A percentile compares a stretch with the other conserved stretches of the same genome.
Conservation (phyloP, 331 rosid genomes). For the Acacia pycnantha region DNA sequence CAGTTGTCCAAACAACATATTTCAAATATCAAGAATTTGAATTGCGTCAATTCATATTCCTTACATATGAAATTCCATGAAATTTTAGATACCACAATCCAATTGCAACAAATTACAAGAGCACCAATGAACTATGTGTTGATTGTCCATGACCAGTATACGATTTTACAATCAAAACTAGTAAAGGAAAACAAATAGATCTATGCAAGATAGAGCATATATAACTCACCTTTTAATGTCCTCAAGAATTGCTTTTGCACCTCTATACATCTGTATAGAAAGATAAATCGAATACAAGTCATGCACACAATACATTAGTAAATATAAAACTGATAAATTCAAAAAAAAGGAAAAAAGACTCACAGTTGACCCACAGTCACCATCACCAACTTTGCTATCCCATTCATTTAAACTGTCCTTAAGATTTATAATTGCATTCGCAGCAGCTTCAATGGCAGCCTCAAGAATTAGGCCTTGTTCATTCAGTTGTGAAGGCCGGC, state of each 20-base stretch:
- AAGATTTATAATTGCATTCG: constrained; percentile 61
- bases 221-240: constrained; percentile 68
- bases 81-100: not conserved
- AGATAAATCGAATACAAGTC: constrained; percentile 26
- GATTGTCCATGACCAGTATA: not conserved
- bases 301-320: constrained; percentile 24
- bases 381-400: constrained; percentile 96
- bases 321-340: constrained; percentile 13
- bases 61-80: not conserved
- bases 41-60: not conserved
- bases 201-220: constrained; percentile 17
- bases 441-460: constrained; percentile 82
- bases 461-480: constrained; percentile 75
- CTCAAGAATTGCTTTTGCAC: constrained; percentile 79
- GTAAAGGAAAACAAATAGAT: constrained; percentile 15
- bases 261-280: constrained; percentile 73
- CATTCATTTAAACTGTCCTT: constrained; percentile 78
- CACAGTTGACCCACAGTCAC: constrained; percentile 97
- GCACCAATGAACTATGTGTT: not conserved
- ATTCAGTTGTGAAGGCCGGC: constrained; percentile 63
- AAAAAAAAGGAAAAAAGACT: constrained; percentile 27
- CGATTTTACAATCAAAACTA: not conserved
- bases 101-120: not conserved
- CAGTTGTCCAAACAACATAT: not conserved
- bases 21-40: not conserved